Evolutionary conservation across 768 basidiomycete species (phyloP), one percentile per base, ranked within the genome.

Genomic region (Mycena vulgaris): DNA sequence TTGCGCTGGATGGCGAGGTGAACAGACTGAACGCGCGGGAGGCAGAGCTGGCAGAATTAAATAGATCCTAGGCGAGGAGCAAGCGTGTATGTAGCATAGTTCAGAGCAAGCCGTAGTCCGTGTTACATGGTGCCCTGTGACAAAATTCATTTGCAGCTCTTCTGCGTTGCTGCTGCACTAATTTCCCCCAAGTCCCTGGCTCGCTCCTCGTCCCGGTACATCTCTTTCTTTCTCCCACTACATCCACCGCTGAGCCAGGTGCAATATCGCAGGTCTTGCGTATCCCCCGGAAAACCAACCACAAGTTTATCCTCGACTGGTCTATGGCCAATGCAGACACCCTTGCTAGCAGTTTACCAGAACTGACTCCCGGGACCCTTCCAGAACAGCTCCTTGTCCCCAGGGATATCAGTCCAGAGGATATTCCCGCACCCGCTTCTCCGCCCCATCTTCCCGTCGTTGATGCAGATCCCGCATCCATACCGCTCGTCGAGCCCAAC

Each of bases 1-100:
- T 92, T 47, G 95, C 95, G 30, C 80, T 98, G 79, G 95, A 96
- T 74, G 90, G 85, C 7, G 95, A 98, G 76, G 86, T 98, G 55
- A 88, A 87, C 52, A 81, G 86, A 42, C 80, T 95, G 60, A 85
- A 86, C 74, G 83, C 82, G 68, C 86, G 80, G 69, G 92, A 92
- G 78, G 88, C 84, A 5, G 92, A 93, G 75, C 83, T 94, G 56
- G 85, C 87, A 48, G 84, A 82, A 49, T 75, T 86, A 56, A 37
- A 56, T 57, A 69, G 39, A 58, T 60, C 57, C 35, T 63, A 40
- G 35, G 11, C 9, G 21, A 30, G 33, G 23, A 51, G 49, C 7
- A 23, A 6, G 3, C 19, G 42, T 45, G 47, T 48, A 63, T 48
- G 21, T 42, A 63, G 11, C n/a, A 56, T 60, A 45, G 51, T 19